Evolutionary conservation across 768 basidiomycete species (phyloP).

Genomic region (Candolleomyces efflorescens): DNA sequence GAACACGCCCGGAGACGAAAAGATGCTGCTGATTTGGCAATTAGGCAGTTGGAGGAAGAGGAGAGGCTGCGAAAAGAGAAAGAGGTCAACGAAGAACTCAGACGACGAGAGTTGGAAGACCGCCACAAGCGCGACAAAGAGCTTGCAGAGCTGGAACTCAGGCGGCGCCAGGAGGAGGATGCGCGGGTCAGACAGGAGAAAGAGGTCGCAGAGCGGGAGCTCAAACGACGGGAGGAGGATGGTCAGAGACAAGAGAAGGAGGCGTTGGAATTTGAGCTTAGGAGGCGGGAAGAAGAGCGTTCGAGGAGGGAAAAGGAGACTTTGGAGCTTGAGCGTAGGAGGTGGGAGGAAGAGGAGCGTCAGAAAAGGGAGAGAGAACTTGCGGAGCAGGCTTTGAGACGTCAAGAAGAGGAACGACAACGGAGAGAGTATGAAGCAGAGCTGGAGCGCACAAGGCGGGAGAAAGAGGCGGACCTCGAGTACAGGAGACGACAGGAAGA

Average conservation of each 20-base stretch:
- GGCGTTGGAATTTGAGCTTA: conserved; percentile 31
- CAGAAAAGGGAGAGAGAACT: conserved; percentile 22
- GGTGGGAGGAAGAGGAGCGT: conserved; percentile 28
- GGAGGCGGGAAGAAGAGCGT: conserved; percentile 17
- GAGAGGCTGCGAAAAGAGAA: neutral
- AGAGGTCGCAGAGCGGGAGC: too few species aligned
- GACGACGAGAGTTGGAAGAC: neutral
- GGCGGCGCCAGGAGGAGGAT: neutral
- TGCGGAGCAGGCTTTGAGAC: neutral
- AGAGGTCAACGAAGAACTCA: neutral
- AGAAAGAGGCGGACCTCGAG: conserved; percentile 23
- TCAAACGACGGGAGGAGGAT: neutral
- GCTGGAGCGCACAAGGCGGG: neutral
- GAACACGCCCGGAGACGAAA: neutral
- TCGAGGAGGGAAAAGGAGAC: too few species aligned
- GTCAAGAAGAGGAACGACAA: neutral
- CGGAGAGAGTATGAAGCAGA: neutral
- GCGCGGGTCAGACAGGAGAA: too few species aligned
- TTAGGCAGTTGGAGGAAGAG: neutral
- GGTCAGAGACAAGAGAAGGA: neutral
- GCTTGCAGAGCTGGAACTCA: neutral
- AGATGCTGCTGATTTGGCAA: neutral
- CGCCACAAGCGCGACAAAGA: neutral
- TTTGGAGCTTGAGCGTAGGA: too few species aligned
- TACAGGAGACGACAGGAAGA: conserved; percentile 31